Conservation (phyloP, 2,329 filamentous ascomycete species). For the Didymella sp. region DNA sequence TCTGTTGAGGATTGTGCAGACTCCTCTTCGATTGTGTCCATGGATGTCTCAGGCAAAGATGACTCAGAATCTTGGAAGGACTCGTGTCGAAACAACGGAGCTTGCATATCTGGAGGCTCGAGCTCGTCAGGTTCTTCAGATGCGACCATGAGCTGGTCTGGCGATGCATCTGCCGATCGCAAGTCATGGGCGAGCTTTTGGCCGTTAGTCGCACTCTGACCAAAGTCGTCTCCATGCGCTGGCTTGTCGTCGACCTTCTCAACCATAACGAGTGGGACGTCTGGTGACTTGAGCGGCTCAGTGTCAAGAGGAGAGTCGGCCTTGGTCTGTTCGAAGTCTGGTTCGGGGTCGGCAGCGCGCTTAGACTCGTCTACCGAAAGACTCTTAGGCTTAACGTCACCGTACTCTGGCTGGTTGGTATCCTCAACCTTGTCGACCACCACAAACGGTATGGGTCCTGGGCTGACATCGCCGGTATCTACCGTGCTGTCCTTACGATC, state of each 20-base stretch:
- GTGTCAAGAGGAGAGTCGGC: constrained; percentile 22
- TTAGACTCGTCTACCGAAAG: constrained; percentile 26
- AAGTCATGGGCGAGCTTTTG: constrained; percentile 47
- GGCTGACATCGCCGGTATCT: constrained; percentile 7
- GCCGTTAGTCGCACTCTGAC: constrained; percentile 38
- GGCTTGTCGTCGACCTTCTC: constrained; percentile 48
- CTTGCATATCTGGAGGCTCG: constrained; percentile 20
- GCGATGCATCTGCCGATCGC: constrained; percentile 43
- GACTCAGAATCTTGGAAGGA: constrained; percentile 21
- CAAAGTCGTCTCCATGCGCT: constrained; percentile 48
- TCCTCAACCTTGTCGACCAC: constrained; percentile 35
- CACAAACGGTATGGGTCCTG: constrained; percentile 31
- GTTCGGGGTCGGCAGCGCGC: constrained; percentile 33
- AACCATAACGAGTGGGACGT: constrained; percentile 40
- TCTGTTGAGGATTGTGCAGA: constrained; percentile 28
- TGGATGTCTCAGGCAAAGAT: constrained; percentile 8
- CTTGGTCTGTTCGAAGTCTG: constrained; percentile 28
- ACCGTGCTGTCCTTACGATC: constrained; percentile 31
- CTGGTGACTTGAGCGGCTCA: constrained; percentile 16
- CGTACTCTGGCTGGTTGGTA: constrained; percentile 28
- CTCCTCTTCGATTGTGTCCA: constrained; percentile 32
- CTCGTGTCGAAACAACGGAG: constrained; percentile 47
- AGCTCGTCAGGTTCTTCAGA: constrained; percentile 30
- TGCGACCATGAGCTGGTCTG: constrained; percentile 41
- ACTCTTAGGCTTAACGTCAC: constrained; percentile 19